Evolutionary conservation across 345 rosid species (phyloP).

Genomic region (Ceriops zippeliana): DNA sequence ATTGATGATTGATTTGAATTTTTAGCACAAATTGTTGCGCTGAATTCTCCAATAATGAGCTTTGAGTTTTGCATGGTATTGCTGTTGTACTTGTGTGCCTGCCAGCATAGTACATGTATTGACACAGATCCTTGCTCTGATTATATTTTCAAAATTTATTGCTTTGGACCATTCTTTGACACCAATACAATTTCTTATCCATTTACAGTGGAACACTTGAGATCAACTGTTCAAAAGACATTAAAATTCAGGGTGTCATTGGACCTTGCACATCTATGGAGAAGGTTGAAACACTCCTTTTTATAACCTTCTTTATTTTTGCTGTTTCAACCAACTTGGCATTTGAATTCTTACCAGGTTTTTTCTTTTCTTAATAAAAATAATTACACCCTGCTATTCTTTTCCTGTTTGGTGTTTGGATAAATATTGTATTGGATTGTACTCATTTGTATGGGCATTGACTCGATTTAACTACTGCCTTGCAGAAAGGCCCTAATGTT

Average conservation of each 20-base stretch:
- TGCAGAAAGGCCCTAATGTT: constrained; percentile 94
- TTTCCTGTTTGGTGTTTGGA: too few species aligned
- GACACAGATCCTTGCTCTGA: neutral
- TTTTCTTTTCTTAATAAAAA: too few species aligned
- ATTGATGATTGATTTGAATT: neutral
- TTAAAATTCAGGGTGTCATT: constrained; percentile 84
- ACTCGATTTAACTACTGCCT: constrained; percentile 20
- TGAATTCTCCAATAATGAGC: neutral
- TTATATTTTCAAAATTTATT: neutral
- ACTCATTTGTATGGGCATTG: neutral
- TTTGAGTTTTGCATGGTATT: neutral
- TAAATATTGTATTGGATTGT: neutral
- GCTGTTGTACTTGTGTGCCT: neutral
- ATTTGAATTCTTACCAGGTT: too few species aligned
- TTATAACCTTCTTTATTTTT: constrained; percentile 4
- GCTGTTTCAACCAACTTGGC: too few species aligned
- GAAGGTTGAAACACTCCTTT: constrained; percentile 51
- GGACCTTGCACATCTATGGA: constrained; percentile 97
- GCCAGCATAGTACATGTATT: neutral
- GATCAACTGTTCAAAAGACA: constrained; percentile 87
- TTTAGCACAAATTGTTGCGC: neutral
- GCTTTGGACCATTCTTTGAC: neutral
- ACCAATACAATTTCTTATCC: constrained; percentile 7
- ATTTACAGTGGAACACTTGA: constrained; percentile 80
- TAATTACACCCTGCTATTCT: too few species aligned